Base-by-base conservation (phyloP, 371 early-diverging fungal species). In the Syncephalastrum sp. region DNA sequence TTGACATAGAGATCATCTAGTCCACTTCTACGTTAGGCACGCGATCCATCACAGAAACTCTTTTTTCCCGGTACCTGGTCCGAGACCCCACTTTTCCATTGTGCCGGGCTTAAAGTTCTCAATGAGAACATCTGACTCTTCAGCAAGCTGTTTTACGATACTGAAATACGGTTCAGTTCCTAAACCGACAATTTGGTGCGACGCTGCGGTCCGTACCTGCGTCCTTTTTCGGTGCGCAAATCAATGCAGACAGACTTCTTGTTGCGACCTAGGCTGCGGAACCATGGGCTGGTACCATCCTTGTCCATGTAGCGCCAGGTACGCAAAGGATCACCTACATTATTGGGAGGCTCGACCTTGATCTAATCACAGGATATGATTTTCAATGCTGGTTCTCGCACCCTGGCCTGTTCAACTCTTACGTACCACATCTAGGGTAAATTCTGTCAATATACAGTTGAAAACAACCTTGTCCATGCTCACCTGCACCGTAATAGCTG, bases 51-150 rank as follows among this genome's bases (percentile, higher is more conserved):
- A 23, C 15, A 53, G 27, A 27, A 27, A 53, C 24, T 15, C 17
- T 4, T 53, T 29, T 48, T 25, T 16, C 5, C 17, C 8, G 47
- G 50, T 65, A 75, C 76, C 79, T 50, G 83, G 83, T 4, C 83
- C 83, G 42, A 83, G 62, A 4, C 80, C 80, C 83, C 83, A 83
- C 62, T 82, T 83, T 52, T 83, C 83, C 82, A 83, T 80, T 4
- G 81, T 80, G 15, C 79, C 81, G 15, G 82, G 82, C 38, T 79
- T 75, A 58, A 83, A 83, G 54, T 83, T 83, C 49, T 83, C 83
- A 33, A 83, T 73, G 8, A 83, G 56, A 1, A 83, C 82, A 69
- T 83, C 82, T 0, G 70, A 73, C 54, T 75, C 46, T 23, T 73
- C 66, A 5, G 79, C 80, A 14, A 83, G 49, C 21, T 69, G 49